Base-by-base conservation (phyloP, 257 asterid species). In the Thymus mandschuricus region DNA sequence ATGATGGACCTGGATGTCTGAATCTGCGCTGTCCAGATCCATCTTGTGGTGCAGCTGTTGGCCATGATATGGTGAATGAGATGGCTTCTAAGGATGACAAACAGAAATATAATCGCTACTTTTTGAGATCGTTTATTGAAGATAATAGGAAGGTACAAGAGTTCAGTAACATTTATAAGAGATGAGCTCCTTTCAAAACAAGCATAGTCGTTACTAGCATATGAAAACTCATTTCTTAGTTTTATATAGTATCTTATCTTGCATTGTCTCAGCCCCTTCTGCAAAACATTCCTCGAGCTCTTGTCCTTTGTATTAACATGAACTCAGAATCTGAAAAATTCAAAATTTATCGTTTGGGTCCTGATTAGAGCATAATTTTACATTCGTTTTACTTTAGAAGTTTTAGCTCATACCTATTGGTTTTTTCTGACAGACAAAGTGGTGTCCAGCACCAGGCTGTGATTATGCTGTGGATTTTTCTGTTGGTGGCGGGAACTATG, bases 361-460 rank as follows among this genome's bases (percentile, higher is more conserved):
- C 68, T 28, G 1, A 58, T 56, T 34, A 34, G 64, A 64, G 68
- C 69, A 55, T 56, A 38, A 29, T 46, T 75, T 15, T 15, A 35
- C 50, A 43, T 21, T 21, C 60, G 38, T 49, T 68, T 56, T 54
- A 55, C 38, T 57, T 58, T n/a, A 57, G 75, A 12, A 10, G 34
- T 48, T 70, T 65, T 59, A 57, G 34, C 61, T 70, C 57, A 58
- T 70, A 68, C 69, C 66, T 46, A 10, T 64, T 74, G 70, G 70
- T 35, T 56, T 69, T 69, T 54, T 44, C 52, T 63, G 60, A 61
- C 83, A 92, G 98, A 90, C 91, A 29, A 92, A 92, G 81, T 90
- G 97, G 98, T 92, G 98, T 76, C 98, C 98, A 6, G 97, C 92
- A 76, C 98, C 96, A 54, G 98, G 98, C 49, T 92, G 98, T 81